Evolutionary conservation across 805 yeast genomes (phyloP).

Genomic region (Candida boidinii): DNA sequence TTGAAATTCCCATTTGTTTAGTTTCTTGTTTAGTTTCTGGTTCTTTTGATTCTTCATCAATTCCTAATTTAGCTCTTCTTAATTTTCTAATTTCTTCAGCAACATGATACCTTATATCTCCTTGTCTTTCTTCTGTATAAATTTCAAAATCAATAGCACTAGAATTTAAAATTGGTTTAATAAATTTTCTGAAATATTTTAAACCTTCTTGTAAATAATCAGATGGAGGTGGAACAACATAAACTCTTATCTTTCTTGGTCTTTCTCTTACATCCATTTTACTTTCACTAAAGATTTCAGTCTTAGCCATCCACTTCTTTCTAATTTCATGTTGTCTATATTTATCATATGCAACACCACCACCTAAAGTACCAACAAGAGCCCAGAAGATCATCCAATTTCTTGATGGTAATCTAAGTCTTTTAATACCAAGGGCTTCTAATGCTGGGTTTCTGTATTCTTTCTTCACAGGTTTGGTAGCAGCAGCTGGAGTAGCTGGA

Average conservation of each 20-base stretch:
- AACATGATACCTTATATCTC: conserved; percentile 73
- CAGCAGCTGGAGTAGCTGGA: neutral
- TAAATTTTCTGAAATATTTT: conserved; percentile 64
- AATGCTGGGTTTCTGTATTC: conserved; percentile 72
- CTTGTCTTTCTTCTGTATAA: conserved; percentile 73
- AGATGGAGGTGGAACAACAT: conserved; percentile 95
- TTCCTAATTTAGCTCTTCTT: conserved; percentile 38
- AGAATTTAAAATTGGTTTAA: conserved; percentile 80
- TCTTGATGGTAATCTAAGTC: conserved; percentile 73
- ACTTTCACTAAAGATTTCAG: conserved; percentile 31
- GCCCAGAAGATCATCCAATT: conserved; percentile 92
- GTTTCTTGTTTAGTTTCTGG: conserved; percentile 8
- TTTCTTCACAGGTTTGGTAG: conserved; percentile 7
- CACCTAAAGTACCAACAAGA: conserved; percentile 53
- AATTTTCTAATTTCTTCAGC: conserved; percentile 74
- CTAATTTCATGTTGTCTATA: conserved; percentile 61
- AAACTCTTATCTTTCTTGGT: conserved; percentile 74
- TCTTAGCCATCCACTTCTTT: conserved; percentile 53
- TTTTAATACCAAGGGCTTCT: conserved; percentile 75
- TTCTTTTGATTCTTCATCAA: conserved; percentile 8
- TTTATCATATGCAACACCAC: conserved; percentile 77
- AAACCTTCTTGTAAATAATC: conserved; percentile 73
- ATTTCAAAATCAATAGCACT: conserved; percentile 81
- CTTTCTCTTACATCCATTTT: conserved; percentile 34
- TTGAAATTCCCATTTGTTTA: neutral